phyloP scores from a whole-genome alignment of 169 alveolate species.

The Eimeria maxima region DNA sequence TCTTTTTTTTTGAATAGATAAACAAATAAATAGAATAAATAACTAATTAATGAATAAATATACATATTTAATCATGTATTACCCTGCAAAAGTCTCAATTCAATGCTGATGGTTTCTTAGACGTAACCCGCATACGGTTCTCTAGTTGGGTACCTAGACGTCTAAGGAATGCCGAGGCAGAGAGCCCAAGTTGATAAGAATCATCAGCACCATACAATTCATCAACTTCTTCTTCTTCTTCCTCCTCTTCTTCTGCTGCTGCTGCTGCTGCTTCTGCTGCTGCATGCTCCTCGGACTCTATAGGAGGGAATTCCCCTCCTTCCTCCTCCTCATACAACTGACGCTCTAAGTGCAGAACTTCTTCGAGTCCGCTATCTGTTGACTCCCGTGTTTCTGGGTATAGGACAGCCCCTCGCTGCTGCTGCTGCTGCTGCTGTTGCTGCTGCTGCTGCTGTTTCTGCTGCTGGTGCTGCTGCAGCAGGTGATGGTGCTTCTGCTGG shows the following conservation, averaged over 20 bases:
- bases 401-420: neutral
- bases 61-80: neutral
- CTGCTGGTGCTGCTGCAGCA: no score
- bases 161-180: constrained; percentile 6
- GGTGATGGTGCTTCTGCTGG: neutral
- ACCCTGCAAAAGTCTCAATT: no score
- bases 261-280: neutral
- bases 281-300: neutral
- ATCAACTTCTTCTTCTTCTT: neutral
- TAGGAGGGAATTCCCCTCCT: no score
- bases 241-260: neutral
- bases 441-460: no score
- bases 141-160: constrained; percentile 22
- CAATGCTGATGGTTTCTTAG: no score
- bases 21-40: no score
- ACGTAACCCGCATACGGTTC: constrained; percentile 9
- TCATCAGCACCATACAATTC: constrained; percentile 30
- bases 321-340: neutral
- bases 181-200: neutral
- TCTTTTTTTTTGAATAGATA: no score
- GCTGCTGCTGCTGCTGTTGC: neutral
- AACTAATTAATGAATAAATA: neutral
- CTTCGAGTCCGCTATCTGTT: constrained; percentile 7
- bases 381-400: neutral
- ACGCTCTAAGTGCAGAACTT: neutral